A percentile compares a stretch with the other conserved stretches of the same genome.
These are phyloP conservation scores for Venturia aucupariae DNA, from an alignment of 2,329 filamentous ascomycete genomes.

Conservation along the genomic window DNA sequence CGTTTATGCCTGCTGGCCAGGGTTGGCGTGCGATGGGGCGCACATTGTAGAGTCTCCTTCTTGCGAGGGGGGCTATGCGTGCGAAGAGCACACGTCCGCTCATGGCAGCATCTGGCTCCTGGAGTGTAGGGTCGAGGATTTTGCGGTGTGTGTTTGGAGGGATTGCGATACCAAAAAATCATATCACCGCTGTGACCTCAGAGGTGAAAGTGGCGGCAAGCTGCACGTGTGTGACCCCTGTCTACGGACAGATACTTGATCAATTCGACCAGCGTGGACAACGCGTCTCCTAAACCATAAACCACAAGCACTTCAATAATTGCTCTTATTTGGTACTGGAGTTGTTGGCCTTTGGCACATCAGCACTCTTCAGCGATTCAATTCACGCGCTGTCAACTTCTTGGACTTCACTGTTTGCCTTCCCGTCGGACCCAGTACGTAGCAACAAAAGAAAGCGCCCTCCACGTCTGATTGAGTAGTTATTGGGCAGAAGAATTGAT, in stretches of 20 bases:
- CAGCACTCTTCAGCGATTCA: background rate
- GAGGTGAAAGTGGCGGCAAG: background rate
- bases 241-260: no score
- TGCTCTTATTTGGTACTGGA: background rate
- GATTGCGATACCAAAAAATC: background rate
- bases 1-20: slow-evolving; percentile 43
- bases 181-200: background rate
- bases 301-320: background rate
- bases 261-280: no score
- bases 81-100: slow-evolving; percentile 68
- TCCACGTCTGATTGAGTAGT: background rate
- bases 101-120: slow-evolving; percentile 36
- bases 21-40: slow-evolving; percentile 42
- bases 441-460: background rate
- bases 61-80: slow-evolving; percentile 58
- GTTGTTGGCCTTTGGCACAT: background rate
- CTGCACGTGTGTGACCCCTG: background rate
- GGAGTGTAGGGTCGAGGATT: background rate
- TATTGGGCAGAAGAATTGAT: background rate
- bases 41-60: slow-evolving; percentile 46
- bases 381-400: background rate
- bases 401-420: background rate
- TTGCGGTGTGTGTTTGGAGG: background rate
- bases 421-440: background rate
- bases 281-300: no score